These are phyloP conservation scores for Trichoderma erinaceum DNA, from an alignment of 495 filamentous ascomycete genomes.

Conservation along the genomic window DNA sequence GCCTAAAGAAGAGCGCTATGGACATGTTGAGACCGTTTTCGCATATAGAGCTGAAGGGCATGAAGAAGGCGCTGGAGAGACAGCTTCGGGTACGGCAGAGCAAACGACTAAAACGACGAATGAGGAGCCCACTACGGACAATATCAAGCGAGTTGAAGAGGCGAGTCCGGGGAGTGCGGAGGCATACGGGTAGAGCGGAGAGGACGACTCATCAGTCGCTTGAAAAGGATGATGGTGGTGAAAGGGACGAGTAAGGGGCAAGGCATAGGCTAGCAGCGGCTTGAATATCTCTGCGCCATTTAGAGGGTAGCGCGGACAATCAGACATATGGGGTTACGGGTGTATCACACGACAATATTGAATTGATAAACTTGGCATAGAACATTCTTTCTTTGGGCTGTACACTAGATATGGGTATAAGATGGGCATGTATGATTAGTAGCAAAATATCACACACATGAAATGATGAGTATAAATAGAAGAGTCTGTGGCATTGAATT, in stretches of 20 bases:
- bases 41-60: neutral
- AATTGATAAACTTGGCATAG: neutral
- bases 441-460: slow-evolving; percentile 8
- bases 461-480: neutral
- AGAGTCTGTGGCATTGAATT: neutral
- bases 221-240: neutral
- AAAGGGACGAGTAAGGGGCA: neutral
- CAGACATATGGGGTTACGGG: neutral
- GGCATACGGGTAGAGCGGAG: neutral
- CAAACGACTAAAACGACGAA: neutral
- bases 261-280: neutral
- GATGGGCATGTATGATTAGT: neutral
- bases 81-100: neutral
- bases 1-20: slow-evolving; percentile 1
- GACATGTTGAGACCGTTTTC: neutral
- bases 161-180: neutral
- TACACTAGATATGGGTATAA: neutral
- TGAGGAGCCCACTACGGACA: neutral
- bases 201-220: neutral
- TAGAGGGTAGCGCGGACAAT: neutral
- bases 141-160: neutral
- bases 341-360: neutral
- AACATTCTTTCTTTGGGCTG: neutral
- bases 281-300: neutral
- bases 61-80: slow-evolving; percentile 7